Conservation (phyloP, 768 basidiomycete species). For the Mycena filopes region DNA sequence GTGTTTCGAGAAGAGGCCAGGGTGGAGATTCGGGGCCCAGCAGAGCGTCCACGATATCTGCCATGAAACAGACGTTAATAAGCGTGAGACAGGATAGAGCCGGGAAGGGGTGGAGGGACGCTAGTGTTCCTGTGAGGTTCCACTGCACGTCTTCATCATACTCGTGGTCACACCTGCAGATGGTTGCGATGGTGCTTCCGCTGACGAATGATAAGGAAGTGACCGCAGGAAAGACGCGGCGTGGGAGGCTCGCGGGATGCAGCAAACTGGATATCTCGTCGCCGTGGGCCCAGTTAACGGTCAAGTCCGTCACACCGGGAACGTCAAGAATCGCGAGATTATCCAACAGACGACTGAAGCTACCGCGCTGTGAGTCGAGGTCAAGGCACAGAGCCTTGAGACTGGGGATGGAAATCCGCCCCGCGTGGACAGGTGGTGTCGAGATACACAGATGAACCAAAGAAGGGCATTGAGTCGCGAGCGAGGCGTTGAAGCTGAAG, state of each 20-base stretch:
- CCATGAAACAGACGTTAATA: not conserved
- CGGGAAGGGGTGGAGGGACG: not conserved
- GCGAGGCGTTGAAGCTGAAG: not conserved
- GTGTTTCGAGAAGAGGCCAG: not conserved
- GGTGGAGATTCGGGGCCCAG: not conserved
- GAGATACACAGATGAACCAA: not conserved
- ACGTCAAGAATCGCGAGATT: not conserved
- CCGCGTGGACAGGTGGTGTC: not conserved
- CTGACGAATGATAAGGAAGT: not conserved
- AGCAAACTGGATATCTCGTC: conserved; percentile 5
- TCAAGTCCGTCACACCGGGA: not conserved
- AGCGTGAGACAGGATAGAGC: not conserved
- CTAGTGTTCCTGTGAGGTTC: not conserved
- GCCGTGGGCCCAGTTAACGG: not conserved
- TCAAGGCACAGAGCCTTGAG: not conserved
- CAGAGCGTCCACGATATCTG: not conserved
- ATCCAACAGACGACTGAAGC: not conserved
- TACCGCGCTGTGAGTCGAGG: not conserved
- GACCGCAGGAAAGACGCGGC: not conserved
- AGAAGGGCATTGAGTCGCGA: not conserved
- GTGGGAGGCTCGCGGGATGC: not conserved
- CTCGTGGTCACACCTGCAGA: not conserved
- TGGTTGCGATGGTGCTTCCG: too few relatives aligned
- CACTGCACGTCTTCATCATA: not conserved
- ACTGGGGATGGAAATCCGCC: not conserved